A percentile compares a stretch with the other conserved stretches of the same genome.
These are phyloP conservation scores for Rubus idaeus DNA, from an alignment of 306 rosid species.

Conservation along the genomic window DNA sequence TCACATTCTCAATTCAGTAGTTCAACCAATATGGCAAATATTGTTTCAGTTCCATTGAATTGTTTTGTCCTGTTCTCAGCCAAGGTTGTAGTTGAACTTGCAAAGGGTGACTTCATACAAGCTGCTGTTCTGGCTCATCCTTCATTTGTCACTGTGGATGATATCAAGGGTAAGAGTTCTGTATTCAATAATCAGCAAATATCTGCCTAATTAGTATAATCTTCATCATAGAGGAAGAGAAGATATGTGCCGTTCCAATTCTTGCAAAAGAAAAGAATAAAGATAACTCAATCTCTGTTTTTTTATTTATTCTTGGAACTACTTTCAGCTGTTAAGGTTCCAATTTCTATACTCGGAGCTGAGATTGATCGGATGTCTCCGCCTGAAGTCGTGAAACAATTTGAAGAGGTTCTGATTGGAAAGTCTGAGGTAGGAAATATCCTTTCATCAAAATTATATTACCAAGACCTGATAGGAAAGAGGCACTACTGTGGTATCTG, in stretches of 20 bases:
- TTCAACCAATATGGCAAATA: neutral
- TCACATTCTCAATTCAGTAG: neutral
- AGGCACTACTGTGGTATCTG: neutral
- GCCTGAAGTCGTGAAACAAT: constrained; percentile 39
- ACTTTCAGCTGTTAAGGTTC: constrained; percentile 46
- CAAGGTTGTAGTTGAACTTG: constrained; percentile 38
- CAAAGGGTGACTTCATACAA: constrained; percentile 36
- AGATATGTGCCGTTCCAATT: neutral
- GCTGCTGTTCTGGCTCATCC: constrained; percentile 54
- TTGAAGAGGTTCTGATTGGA: constrained; percentile 34
- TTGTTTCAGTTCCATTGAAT: neutral
- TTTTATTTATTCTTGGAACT: neutral
- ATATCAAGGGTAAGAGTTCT: constrained; percentile 50
- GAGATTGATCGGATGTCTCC: constrained; percentile 41
- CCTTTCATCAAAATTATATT: neutral
- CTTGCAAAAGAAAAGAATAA: neutral
- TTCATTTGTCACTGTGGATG: constrained; percentile 42
- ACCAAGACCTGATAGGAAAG: neutral
- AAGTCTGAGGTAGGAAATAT: constrained; percentile 42
- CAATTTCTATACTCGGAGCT: constrained; percentile 51
- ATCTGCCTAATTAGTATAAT: neutral
- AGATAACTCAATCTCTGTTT: neutral
- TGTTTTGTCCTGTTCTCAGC: constrained; percentile 33
- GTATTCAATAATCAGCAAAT: neutral
- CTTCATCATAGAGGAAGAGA: neutral